Evolutionary conservation across 129 eudicot genomes (phyloP), one percentile per base, ranked within the genome.

Genomic region (Apium graveolens): DNA sequence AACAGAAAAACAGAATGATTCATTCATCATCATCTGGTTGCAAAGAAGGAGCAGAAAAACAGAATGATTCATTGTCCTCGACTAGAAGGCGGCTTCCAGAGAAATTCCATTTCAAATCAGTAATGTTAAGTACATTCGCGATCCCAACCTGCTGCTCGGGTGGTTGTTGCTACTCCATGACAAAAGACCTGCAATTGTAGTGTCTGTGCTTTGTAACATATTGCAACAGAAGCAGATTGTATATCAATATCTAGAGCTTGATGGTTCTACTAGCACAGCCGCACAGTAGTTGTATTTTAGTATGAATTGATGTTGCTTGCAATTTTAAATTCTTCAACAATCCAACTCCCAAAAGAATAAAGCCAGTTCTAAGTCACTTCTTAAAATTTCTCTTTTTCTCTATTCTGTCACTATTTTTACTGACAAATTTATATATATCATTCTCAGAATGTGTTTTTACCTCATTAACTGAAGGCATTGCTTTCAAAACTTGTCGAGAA

Each of bases 121-220:
- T 74, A 6, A 89, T 91, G 7, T 85, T 80, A 75, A 92, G n/a
- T 91, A n/a, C n/a, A n/a, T n/a, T n/a, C n/a, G n/a, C n/a, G n/a
- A n/a, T n/a, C n/a, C n/a, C n/a, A n/a, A n/a, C n/a, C n/a, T n/a
- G n/a, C n/a, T n/a, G n/a, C n/a, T n/a, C n/a, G n/a, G n/a, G n/a
- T n/a, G n/a, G n/a, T n/a, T n/a, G n/a, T n/a, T n/a, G 73, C 84
- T 87, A 88, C 96, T 95, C 98, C 98, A 91, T 29, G 97, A 84
- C 96, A 95, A 76, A 2, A 95, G 86, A 35, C 98, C 98, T 95
- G 94, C 81, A 85, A 16, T 77, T 57, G 46, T 21, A 46, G 44
- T 49, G 20, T 21, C 1, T 63, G 20, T 12, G 11, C 3, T 29
- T 78, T 41, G 11, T 26, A 42, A 12, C 12, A 38, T 2, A n/a